Percentiles rank a stretch among this genome's conserved stretches.
These are phyloP conservation scores for Penicillium verhagenii DNA, from an alignment of 495 filamentous ascomycete species.

Conservation along the genomic window DNA sequence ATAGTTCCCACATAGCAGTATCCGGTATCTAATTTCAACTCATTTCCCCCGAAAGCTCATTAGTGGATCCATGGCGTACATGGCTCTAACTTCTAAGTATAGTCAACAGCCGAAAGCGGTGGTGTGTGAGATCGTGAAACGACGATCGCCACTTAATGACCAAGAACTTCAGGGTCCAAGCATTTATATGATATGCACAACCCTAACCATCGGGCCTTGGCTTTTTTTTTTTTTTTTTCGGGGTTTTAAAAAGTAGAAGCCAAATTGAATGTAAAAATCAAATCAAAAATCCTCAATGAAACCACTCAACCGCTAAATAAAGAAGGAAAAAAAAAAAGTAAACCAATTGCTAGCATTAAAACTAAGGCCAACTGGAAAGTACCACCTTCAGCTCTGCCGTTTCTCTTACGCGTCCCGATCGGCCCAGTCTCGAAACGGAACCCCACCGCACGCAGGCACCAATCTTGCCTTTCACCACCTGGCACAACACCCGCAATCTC, in stretches of 20 bases:
- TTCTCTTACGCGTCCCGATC: constrained; percentile 31
- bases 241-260: too few relatives aligned
- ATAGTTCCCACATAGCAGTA: not conserved
- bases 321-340: too few relatives aligned
- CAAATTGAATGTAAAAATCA: too few relatives aligned
- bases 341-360: not conserved
- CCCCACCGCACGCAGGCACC: constrained; percentile 36
- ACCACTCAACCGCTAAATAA: too few relatives aligned
- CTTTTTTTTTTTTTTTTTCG: too few relatives aligned
- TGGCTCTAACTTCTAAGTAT: too few relatives aligned
- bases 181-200: not conserved
- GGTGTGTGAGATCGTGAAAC: constrained; percentile 20
- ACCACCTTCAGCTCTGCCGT: constrained; percentile 8
- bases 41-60: too few relatives aligned
- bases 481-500: constrained; percentile 1
- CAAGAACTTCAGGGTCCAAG: constrained; percentile 18
- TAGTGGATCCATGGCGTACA: not conserved
- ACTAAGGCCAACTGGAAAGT: not conserved
- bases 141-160: constrained; percentile 17
- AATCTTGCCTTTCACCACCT: constrained; percentile 11
- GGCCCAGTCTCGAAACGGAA: constrained; percentile 33
- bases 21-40: not conserved
- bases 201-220: not conserved
- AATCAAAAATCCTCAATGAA: too few relatives aligned
- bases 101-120: constrained; percentile 16